Conservation (phyloP, 2,329 filamentous ascomycete genomes). For the Colletotrichum lini region DNA sequence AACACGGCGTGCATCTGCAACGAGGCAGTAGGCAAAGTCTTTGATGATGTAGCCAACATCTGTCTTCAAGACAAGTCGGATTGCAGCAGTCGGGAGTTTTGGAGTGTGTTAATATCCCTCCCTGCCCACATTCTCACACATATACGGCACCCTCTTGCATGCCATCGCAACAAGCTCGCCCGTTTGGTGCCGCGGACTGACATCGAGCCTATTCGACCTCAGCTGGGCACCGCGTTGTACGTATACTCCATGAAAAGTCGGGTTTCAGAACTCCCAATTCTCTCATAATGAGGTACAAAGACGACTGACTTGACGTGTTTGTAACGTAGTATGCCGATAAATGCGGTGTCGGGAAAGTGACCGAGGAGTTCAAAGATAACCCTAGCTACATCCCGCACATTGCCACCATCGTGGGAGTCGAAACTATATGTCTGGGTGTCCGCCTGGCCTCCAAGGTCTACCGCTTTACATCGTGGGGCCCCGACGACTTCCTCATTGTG, state of each 20-base stretch:
- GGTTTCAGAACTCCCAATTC: too few relatives aligned
- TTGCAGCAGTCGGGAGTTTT: neutral
- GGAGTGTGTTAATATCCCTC: neutral
- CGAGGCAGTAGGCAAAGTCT: neutral
- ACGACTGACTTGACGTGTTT: neutral
- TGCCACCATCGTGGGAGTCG: neutral
- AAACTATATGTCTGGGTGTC: neutral
- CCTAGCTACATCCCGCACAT: slow-evolving; percentile 5
- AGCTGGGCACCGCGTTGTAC: neutral
- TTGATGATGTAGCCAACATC: neutral
- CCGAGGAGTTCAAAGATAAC: neutral
- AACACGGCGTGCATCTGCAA: neutral
- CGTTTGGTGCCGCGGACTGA: neutral
- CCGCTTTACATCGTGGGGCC: neutral
- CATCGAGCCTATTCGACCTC: neutral
- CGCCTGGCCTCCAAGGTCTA: slow-evolving; percentile 5
- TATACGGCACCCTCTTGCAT: neutral
- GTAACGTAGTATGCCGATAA: neutral
- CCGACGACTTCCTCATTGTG: neutral
- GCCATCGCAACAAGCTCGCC: neutral
- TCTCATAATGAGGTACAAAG: neutral
- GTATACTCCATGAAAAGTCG: neutral
- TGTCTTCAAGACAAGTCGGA: neutral
- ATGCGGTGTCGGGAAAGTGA: neutral
- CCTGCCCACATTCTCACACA: neutral